Conservation (phyloP, 2,329 filamentous ascomycete genomes). For the Epichloe gansuensis region DNA sequence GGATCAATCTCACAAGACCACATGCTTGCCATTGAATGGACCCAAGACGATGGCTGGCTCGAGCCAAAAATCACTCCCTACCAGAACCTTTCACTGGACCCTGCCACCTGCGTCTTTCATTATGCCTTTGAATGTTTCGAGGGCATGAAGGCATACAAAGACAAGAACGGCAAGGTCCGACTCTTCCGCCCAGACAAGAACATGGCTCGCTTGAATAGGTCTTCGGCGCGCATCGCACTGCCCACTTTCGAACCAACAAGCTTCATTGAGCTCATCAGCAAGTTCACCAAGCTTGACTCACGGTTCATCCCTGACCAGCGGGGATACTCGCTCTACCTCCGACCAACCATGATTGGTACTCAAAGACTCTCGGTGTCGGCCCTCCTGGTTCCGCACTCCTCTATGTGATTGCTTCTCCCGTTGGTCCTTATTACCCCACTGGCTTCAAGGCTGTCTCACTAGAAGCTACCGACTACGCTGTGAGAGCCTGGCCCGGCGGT, state of each 20-base stretch:
- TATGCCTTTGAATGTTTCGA: conserved; percentile 98
- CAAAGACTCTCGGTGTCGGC: conserved; percentile 85
- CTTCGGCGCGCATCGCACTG: conserved; percentile 79
- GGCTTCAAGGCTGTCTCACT: conserved; percentile 96
- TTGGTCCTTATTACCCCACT: conserved; percentile 95
- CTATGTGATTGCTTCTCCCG: conserved; percentile 90
- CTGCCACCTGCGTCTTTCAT: conserved; percentile 94
- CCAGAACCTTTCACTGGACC: conserved; percentile 93
- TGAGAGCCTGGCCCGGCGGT: conserved; percentile 94
- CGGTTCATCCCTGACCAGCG: conserved; percentile 78
- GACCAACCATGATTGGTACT: conserved; percentile 94
- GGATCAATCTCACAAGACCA: conserved; percentile 52
- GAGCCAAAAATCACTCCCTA: conserved; percentile 78
- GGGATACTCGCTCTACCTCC: conserved; percentile 90
- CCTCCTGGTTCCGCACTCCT: conserved; percentile 86
- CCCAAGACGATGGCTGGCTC: conserved; percentile 70
- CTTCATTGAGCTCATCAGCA: conserved; percentile 69
- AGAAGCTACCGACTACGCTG: conserved; percentile 92
- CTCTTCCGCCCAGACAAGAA: conserved; percentile 94
- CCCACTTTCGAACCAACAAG: conserved; percentile 68
- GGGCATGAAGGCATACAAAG: conserved; percentile 99
- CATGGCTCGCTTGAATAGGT: conserved; percentile 90
- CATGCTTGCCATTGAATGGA: conserved; percentile 95
- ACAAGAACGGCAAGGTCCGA: conserved; percentile 63
- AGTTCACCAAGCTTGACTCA: conserved; percentile 69